Evolutionary conservation across 805 yeast genomes (phyloP).

Genomic region (Candida tibetensis): DNA sequence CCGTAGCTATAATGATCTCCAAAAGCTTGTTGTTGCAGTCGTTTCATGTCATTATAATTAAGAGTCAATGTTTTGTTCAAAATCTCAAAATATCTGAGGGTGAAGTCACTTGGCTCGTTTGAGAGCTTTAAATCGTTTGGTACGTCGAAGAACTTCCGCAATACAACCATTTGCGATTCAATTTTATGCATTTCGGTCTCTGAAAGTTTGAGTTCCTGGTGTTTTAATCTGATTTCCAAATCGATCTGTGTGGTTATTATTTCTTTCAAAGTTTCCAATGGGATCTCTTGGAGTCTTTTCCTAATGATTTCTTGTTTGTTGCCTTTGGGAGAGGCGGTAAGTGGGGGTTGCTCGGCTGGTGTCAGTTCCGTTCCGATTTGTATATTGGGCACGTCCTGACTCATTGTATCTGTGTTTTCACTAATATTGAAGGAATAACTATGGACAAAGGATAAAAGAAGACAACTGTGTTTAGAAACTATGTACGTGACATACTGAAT

Average conservation of each 20-base stretch:
- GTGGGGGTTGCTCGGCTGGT: too few relatives aligned
- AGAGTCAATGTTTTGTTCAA: slow-evolving; percentile 33
- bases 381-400: too few relatives aligned
- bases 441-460: too few relatives aligned
- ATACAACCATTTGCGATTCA: slow-evolving; percentile 53
- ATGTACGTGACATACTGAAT: too few relatives aligned
- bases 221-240: slow-evolving; percentile 58
- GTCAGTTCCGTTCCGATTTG: too few relatives aligned
- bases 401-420: too few relatives aligned
- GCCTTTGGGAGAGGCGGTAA: background rate
- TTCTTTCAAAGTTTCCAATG: slow-evolving; percentile 28
- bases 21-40: slow-evolving; percentile 1
- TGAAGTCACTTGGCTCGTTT: slow-evolving; percentile 45
- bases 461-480: too few relatives aligned
- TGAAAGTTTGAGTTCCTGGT: slow-evolving; percentile 50
- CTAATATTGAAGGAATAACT: too few relatives aligned
- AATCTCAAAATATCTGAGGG: slow-evolving; percentile 39
- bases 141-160: slow-evolving; percentile 45
- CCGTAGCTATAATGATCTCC: slow-evolving; percentile 6
- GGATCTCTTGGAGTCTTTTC: slow-evolving; percentile 9
- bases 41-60: slow-evolving; percentile 28
- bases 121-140: slow-evolving; percentile 38
- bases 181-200: slow-evolving; percentile 56
- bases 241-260: slow-evolving; percentile 49
- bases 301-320: slow-evolving; percentile 1